phyloP scores from a whole-genome alignment of 2,329 filamentous ascomycete genomes.

The Beauveria bassiana region DNA sequence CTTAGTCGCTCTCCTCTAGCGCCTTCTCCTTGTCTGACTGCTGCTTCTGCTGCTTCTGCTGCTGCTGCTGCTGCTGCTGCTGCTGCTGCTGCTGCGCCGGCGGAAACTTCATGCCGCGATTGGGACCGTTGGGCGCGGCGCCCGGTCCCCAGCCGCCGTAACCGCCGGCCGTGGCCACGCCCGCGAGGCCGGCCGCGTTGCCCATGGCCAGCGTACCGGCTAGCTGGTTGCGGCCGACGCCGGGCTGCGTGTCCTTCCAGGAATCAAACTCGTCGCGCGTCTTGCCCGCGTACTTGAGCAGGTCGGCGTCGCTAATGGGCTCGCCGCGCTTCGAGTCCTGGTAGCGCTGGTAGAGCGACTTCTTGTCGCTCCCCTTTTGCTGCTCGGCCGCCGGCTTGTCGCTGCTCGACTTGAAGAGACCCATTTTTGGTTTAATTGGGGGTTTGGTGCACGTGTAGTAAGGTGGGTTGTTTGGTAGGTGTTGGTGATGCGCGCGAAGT shows the following conservation, averaged over 20 bases:
- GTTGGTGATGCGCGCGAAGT: too few relatives aligned
- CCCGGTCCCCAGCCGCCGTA: conserved; percentile 28
- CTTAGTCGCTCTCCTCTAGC: conserved; percentile 2
- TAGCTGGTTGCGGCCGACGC: conserved; percentile 32
- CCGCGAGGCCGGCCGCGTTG: conserved; percentile 22
- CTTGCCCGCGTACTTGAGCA: conserved; percentile 35
- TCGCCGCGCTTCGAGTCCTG: conserved; percentile 24
- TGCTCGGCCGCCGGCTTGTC: conserved; percentile 1
- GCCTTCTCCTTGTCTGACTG: conserved; percentile 7
- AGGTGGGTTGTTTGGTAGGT: too few relatives aligned
- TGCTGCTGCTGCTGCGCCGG: conserved; percentile 14
- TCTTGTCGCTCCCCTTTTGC: conserved; percentile 15
- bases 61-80: conserved; percentile 3
- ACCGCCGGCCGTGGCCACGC: conserved; percentile 22
- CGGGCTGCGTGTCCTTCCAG: conserved; percentile 24
- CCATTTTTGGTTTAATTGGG: not conserved
- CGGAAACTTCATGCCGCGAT: conserved; percentile 29
- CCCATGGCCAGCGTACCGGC: conserved; percentile 27
- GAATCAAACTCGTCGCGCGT: conserved; percentile 19
- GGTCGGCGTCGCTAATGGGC: conserved; percentile 30
- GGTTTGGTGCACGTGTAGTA: not conserved
- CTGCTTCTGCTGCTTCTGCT: not conserved
- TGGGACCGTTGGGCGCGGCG: conserved; percentile 19
- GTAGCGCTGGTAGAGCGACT: conserved; percentile 25
- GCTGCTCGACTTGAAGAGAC: conserved; percentile 7